Evolutionary conservation across 2,329 filamentous ascomycete species (phyloP).

Genomic region (Pestalotiopsis sp.): DNA sequence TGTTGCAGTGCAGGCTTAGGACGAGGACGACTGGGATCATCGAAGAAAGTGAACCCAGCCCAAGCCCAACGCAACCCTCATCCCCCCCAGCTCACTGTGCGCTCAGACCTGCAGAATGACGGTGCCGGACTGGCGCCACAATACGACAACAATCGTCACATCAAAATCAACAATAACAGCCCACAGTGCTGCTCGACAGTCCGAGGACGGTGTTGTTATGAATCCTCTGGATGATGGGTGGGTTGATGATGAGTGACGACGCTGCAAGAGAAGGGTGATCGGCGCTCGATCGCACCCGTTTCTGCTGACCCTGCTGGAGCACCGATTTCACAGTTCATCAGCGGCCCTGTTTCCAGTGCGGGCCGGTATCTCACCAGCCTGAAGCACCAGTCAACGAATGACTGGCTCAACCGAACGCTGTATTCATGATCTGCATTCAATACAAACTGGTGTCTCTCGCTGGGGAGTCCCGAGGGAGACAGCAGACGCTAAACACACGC

Average conservation of each 20-base stretch:
- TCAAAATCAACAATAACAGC: neutral
- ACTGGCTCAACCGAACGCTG: neutral
- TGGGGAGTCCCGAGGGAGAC: neutral
- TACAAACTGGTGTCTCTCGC: neutral
- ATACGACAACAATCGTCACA: conserved; percentile 4
- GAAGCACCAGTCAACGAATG: neutral
- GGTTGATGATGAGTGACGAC: neutral
- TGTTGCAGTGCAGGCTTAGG: conserved; percentile 4
- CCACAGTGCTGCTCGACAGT: neutral
- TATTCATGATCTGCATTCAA: neutral
- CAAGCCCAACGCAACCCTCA: neutral
- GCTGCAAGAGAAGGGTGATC: neutral
- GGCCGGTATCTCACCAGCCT: neutral
- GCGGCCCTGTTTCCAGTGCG: neutral
- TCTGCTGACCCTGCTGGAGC: conserved; percentile 5
- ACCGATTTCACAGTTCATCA: neutral
- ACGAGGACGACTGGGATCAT: neutral
- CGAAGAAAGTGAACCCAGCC: neutral
- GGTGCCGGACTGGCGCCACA: conserved; percentile 2
- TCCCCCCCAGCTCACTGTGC: neutral
- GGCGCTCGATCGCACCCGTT: neutral
- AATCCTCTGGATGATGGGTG: neutral
- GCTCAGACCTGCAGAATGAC: conserved; percentile 2
- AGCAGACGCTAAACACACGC: neutral
- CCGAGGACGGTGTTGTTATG: neutral